A percentile compares a stretch with the other conserved stretches of the same genome.
These are phyloP conservation scores for Sugiyamaella novakii DNA, from an alignment of 1,139 yeast genomes.

Conservation along the genomic window DNA sequence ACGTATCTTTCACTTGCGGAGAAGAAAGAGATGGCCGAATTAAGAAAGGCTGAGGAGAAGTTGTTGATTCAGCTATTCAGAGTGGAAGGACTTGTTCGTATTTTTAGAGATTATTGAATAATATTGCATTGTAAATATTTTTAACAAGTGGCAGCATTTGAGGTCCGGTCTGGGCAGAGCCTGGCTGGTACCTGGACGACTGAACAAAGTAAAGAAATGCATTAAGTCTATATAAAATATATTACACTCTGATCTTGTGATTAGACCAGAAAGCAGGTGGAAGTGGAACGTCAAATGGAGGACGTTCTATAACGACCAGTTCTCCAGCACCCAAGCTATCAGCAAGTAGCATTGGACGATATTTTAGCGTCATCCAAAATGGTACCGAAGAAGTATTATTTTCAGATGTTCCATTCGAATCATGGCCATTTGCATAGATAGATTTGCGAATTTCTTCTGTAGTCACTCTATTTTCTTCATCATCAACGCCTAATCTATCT, in stretches of 20 bases:
- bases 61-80: slow-evolving; percentile 41
- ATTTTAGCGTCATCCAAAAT: slow-evolving; percentile 77
- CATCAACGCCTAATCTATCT: slow-evolving; percentile 60
- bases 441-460: slow-evolving; percentile 23
- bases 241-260: slow-evolving; percentile 57
- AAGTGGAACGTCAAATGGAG: slow-evolving; percentile 60
- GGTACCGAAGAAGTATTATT: slow-evolving; percentile 39
- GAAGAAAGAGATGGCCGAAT: slow-evolving; percentile 63
- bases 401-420: slow-evolving; percentile 13
- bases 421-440: slow-evolving; percentile 27
- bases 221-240: slow-evolving; percentile 1
- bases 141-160: too few relatives aligned
- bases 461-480: slow-evolving; percentile 38
- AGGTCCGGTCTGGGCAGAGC: slow-evolving; percentile 2
- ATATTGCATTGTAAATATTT: slow-evolving; percentile 10
- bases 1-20: slow-evolving; percentile 76
- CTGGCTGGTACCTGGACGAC: background rate
- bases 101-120: slow-evolving; percentile 45
- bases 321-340: slow-evolving; percentile 59
- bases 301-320: slow-evolving; percentile 76
- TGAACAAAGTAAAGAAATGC: slow-evolving; percentile 1
- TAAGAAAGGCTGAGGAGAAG: slow-evolving; percentile 43
- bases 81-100: slow-evolving; percentile 43
- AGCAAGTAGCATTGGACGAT: slow-evolving; percentile 71
- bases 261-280: slow-evolving; percentile 74